phyloP scores from a whole-genome alignment of 2,329 filamentous ascomycete species.

The Lasiodiplodia sp. region DNA sequence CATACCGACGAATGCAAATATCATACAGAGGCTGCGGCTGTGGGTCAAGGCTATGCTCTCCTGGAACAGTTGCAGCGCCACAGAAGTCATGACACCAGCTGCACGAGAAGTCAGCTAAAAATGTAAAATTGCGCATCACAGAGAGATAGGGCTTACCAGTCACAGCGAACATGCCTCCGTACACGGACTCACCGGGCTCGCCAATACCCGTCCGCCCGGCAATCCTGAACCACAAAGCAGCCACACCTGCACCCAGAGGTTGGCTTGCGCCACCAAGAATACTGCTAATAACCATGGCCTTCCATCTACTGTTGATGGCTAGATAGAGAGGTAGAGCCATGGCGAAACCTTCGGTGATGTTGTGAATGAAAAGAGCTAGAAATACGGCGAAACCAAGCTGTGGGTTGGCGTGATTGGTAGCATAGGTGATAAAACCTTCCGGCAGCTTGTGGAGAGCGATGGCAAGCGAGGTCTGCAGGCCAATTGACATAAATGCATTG shows the following conservation, averaged over 20 bases:
- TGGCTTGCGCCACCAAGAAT: slow-evolving; percentile 87
- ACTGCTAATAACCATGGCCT: slow-evolving; percentile 84
- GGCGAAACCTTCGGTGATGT: slow-evolving; percentile 96
- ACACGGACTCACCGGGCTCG: slow-evolving; percentile 64
- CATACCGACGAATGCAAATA: slow-evolving; percentile 88
- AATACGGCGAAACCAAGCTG: slow-evolving; percentile 89
- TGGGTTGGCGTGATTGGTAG: slow-evolving; percentile 95
- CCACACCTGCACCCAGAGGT: slow-evolving; percentile 82
- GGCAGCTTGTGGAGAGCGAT: slow-evolving; percentile 97
- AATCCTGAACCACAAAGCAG: slow-evolving; percentile 84
- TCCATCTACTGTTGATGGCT: slow-evolving; percentile 79
- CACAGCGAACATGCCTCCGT: slow-evolving; percentile 83
- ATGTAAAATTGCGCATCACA: not conserved
- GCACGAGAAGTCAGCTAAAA: not conserved
- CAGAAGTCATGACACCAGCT: slow-evolving; percentile 93
- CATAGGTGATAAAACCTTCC: slow-evolving; percentile 87
- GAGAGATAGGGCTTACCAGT: slow-evolving; percentile 56
- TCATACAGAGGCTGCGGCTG: slow-evolving; percentile 76
- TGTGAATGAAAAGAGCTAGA: slow-evolving; percentile 95
- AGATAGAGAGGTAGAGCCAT: slow-evolving; percentile 93
- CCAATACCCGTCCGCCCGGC: slow-evolving; percentile 59
- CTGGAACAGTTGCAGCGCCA: slow-evolving; percentile 86
- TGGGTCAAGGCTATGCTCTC: slow-evolving; percentile 86
- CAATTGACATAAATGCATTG: slow-evolving; percentile 92
- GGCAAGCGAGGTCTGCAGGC: slow-evolving; percentile 93